Evolutionary conservation across 73 alveolate genomes (phyloP).

Genomic region (Symbiodinium pilosum): DNA sequence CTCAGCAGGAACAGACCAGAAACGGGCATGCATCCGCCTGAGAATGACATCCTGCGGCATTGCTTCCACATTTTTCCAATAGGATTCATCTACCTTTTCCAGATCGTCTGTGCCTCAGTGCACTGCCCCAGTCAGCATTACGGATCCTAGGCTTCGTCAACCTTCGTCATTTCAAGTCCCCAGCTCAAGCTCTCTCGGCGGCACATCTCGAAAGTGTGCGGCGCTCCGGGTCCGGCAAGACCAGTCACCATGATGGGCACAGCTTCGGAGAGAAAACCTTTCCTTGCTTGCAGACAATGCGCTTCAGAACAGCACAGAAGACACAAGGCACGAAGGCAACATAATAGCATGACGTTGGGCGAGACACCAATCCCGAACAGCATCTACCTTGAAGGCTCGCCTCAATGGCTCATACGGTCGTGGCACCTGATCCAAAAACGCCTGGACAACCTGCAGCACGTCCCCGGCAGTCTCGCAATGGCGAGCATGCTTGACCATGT

Average conservation of each 20-base stretch:
- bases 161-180: not conserved
- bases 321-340: not conserved
- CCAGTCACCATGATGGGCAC: slow-evolving; percentile 18
- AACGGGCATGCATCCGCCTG: not conserved
- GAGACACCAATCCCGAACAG: not conserved
- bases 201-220: not conserved
- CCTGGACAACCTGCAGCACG: not conserved
- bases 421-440: not conserved
- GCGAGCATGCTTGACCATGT: not conserved
- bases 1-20: not conserved
- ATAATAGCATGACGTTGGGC: too few species aligned
- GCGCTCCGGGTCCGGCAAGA: slow-evolving; percentile 31
- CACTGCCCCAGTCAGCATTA: too few species aligned
- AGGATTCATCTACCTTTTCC: not conserved
- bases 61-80: not conserved
- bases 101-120: not conserved
- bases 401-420: not conserved
- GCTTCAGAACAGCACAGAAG: not conserved
- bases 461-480: not conserved
- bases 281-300: not conserved
- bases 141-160: too few species aligned
- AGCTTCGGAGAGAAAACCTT: not conserved
- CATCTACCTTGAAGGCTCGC: not conserved
- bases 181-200: not conserved
- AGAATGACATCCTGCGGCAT: not conserved